Base-by-base conservation (phyloP, 2,329 filamentous ascomycete genomes). In the Aspergillus neotritici region DNA sequence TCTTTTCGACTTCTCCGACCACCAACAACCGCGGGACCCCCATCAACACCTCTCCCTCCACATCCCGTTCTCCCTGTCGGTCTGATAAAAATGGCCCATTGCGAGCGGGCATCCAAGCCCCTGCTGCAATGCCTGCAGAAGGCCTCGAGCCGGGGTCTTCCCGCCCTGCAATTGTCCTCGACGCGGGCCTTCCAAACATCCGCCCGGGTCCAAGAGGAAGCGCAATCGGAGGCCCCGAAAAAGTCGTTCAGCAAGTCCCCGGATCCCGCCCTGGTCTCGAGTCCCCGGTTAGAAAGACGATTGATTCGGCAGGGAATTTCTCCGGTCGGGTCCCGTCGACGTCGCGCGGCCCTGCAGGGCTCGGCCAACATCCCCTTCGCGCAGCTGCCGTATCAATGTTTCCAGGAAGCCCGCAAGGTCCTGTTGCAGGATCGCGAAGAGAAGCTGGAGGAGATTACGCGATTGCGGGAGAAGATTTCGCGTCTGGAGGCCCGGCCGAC, bases 371-470 rank as follows among this genome's bases (percentile, higher is more conserved):
- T 95, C 38, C 88, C 90, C 17, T 96, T 98, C 63, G 88, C 95
- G 72, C 86, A 91, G 63, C 74, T 98, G 54, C 93, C 93, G 13
- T 98, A 94, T 71, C 91, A 97, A 76, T 93, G 87, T 69, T 98
- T 97, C 73, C 93, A 98, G 70, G 90, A 96, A 71, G 93, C 93
- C 32, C 81, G 90, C 50, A 87, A 88, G 64, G 70, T 97, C 37
- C 73, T 98, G 43, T 76, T 82, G 41, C 80, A 79, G 42, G 93
- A 98, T 64, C 80, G 91, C 32, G 74, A 82, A 52, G 79, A 91
- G 68, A 97, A 95, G 72, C 58, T 97, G 39, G 71, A 76, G 48
- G 74, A 83, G 58, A 91, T 98, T 45, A 71, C 79, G 39, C 74
- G 68, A 21, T 81, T 87, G 66, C 70, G 82, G 39, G 75, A 75